These are phyloP conservation scores for Yarrowia sp. DNA, from an alignment of 805 yeast species.

Conservation along the genomic window DNA sequence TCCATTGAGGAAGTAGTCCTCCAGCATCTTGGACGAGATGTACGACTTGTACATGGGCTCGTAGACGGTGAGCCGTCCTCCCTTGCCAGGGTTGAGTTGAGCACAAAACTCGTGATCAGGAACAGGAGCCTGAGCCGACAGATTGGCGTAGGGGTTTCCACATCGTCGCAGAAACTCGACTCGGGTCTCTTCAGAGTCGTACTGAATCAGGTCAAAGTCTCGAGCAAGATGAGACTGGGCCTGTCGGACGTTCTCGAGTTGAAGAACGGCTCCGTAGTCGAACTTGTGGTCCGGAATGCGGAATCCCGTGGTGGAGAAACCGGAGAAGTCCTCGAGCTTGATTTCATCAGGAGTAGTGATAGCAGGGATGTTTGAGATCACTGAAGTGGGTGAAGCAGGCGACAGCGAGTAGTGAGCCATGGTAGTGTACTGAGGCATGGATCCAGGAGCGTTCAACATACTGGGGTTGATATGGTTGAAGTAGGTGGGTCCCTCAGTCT, in stretches of 20 bases:
- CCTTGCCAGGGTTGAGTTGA: neutral
- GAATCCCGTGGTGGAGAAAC: neutral
- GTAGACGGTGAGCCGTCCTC: conserved; percentile 4
- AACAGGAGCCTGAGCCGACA: neutral
- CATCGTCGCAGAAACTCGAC: neutral
- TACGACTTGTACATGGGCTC: conserved; percentile 19
- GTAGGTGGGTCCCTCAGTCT: neutral
- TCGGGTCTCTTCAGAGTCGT: neutral
- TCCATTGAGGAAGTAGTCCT: neutral
- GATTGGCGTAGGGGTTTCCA: conserved; percentile 16
- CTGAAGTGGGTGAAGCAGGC: neutral
- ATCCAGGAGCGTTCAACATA: neutral
- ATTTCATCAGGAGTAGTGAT: neutral
- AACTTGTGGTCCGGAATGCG: neutral
- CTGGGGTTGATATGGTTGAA: conserved; percentile 7
- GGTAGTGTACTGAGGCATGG: neutral
- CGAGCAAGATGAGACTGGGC: neutral
- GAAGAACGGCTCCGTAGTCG: neutral
- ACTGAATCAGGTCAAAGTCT: conserved; percentile 6
- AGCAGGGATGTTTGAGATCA: neutral
- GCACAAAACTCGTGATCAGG: neutral
- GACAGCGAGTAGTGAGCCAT: conserved; percentile 13
- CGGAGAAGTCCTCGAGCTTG: neutral
- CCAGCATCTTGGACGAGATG: conserved; percentile 8
- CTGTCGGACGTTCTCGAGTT: neutral